Evolutionary conservation across 192 early-diverging fungal species (phyloP), one percentile per base, ranked within the genome.

Genomic region (Geranomyces michiganensis): DNA sequence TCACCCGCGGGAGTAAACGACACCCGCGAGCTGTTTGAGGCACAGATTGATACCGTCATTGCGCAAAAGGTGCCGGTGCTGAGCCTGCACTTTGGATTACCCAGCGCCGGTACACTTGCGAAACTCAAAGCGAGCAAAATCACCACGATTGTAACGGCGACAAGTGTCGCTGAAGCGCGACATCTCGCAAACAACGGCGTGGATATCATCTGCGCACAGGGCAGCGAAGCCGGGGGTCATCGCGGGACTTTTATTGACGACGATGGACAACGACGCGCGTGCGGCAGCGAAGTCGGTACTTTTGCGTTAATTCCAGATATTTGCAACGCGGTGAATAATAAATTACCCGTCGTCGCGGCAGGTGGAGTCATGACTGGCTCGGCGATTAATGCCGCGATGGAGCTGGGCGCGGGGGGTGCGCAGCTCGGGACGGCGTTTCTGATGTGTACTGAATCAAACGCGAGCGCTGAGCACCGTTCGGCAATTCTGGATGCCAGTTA

Each of bases 341-440:
- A 62, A 41, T 4, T 44, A 4, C 63, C 47, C 14, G 44, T 65
- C 6, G 44, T 65, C 47, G 63, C 63, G 2, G 44, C 47, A 21
- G 41, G 47, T 6, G 47, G 41, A 4, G n/a, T 65, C 63, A 26
- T 61, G 30, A 26, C 26, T 0, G 43, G 33, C 48, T 21, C 43
- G 6, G 33, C 1, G 43, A 36, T 33, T 22, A 56, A 41, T 14
- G 32, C 68, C 1, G 33, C 26, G 12, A 41, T 70, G 48, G 12
- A 3, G 32, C 48, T 45, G 41, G 64, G 48, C 19, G 48, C 44
- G 21, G 44, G 10, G 6, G 64, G 1, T 13, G 45, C 43, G 13
- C 64, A 65, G 43, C 19, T 60, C 6, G 58, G 58, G 27, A 60
- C 58, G 7, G 58, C 27, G 27, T 60, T 60, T 32, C 58, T 60